Base-by-base conservation (phyloP, 148 eudicot species). In the Rhododendron simsii region DNA sequence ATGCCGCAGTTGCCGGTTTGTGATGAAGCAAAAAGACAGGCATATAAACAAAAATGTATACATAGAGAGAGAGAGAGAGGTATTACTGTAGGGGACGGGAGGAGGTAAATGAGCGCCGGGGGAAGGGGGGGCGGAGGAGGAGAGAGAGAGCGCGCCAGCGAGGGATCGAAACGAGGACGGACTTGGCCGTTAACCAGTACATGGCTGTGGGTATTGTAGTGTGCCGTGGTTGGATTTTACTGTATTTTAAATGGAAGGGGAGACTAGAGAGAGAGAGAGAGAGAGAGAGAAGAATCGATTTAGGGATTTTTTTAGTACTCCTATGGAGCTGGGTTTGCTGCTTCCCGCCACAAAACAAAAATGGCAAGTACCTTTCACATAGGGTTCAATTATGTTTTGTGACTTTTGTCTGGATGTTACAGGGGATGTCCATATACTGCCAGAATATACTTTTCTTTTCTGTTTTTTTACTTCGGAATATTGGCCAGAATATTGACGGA, bases 131-230 rank as follows among this genome's bases (percentile, higher is more conserved):
- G 75, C 87, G 71, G 77, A 86, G 77, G 81, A 91, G 86, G 80
- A 89, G 87, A 80, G 89, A 83, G 81, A 90, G 55, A 69, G 89
- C 85, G 81, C 93, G 92, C 91, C 91, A 91, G 41, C 89, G 84
- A 47, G 87, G 91, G 37, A 85, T 77, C 30, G 86, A 75, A 57
- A 87, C 83, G 86, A 88, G 89, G 55, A 81, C 79, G 88, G 85
- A 84, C 85, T 85, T 89, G 55, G 92, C 86, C 20, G 91, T 77
- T 20, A 85, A 48, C 92, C 92, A 82, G 85, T 88, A 88, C 92
- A 89, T 89, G 30, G 23, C 53, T 3, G 3, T 47, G 57, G 35
- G 81, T 78, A 44, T 44, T 44, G 53, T 3, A 13, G 12, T 3
- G 50, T 23, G n/a, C 41, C 30, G n/a, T 15, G 3, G 16, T 15